A percentile compares a stretch with the other conserved stretches of the same genome.
phyloP scores from a whole-genome alignment of 148 eudicot species.

The Arctostaphylos glauca region DNA sequence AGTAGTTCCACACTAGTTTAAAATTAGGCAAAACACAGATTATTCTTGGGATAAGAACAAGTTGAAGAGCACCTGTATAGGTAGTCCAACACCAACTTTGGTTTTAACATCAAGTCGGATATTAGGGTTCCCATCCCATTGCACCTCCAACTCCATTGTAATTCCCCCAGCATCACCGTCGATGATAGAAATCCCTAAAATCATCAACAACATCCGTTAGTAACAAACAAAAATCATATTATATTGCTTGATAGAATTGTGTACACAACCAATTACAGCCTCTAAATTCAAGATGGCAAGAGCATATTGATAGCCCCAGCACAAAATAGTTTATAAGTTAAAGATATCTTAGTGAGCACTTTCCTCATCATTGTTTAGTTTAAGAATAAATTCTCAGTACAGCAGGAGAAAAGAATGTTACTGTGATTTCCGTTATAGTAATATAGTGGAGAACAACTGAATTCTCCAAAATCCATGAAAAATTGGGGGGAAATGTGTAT shows the following conservation, averaged over 20 bases:
- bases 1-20: background rate
- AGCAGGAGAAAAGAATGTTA: background rate
- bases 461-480: background rate
- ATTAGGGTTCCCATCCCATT: constrained; percentile 93
- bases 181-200: constrained; percentile 60
- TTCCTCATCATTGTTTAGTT: no score
- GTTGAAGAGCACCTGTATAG: constrained; percentile 58
- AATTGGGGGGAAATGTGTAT: background rate
- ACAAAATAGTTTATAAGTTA: no score
- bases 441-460: no score
- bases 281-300: no score
- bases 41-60: background rate
- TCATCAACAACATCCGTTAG: background rate
- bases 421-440: background rate
- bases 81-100: constrained; percentile 65
- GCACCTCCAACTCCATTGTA: constrained; percentile 78
- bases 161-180: constrained; percentile 60
- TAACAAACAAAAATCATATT: no score
- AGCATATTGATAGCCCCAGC: no score
- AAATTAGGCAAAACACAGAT: background rate
- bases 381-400: background rate
- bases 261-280: no score
- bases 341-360: no score
- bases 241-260: no score
- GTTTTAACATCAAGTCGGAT: constrained; percentile 69